Base-by-base conservation (phyloP, 2,329 filamentous ascomycete genomes). In the Fusarium temperatum region DNA sequence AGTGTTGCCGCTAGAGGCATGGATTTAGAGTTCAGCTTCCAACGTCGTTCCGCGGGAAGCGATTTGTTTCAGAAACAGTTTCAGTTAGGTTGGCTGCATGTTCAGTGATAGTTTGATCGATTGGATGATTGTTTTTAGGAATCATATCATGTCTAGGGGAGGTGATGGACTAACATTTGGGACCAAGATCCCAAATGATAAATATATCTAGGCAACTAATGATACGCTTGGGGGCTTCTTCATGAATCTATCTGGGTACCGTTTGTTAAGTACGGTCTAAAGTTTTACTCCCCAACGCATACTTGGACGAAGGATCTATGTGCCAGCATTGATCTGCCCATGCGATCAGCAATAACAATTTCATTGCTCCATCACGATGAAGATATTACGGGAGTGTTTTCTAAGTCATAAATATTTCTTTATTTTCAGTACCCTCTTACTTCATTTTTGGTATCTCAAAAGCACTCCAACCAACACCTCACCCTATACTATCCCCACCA, bases 381-480 rank as follows among this genome's bases (percentile, higher is more conserved):
- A 24, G 11, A 6, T 26, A 24, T 35, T 8, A 15, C 36, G 6
- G 18, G 17, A 4, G 15, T 35, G 15, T 32, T 14, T 9, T 22
- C 15, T 35, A 24, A 59, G 26, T 50, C 44, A 36, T 15, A 50
- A 39, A 17, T 30, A 22, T 28, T 32, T 44, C 22, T 18, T 26
- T 35, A 20, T 66, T 22, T 48, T 45, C 28, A 44, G 20, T 22
- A 35, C 13, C 42, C 24, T 39, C 26, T 36, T 50, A 11, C 48
- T 53, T 65, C 30, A 22, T 53, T 30, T 50, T 68, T 74, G 72
- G 71, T 68, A 74, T 74, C 71, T 73, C 38, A 28, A 59, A 74
- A 48, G 30, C 44, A 69, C 47, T 59, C 65, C 32, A 28, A 24
- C 39, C 58, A 32, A 44, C 55, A 44, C 51, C 57, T 63, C 55